These are phyloP conservation scores for Dendrocalamus sinicus DNA, from an alignment of 176 grass and related monocot genomes.

Conservation along the genomic window DNA sequence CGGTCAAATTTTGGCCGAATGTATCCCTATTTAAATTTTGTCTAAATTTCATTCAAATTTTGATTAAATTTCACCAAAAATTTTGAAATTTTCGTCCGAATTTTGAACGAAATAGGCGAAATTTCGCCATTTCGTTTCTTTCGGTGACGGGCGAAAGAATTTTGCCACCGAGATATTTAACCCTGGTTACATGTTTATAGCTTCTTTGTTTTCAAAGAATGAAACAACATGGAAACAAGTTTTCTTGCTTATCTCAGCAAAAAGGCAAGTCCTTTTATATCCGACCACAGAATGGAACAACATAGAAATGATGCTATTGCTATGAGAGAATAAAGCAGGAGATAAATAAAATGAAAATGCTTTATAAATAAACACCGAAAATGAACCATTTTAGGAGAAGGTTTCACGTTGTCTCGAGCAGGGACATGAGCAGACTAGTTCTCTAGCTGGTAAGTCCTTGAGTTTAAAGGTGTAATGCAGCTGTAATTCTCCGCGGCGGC, in stretches of 20 bases:
- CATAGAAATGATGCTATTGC: background rate
- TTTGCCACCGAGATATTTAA: no score
- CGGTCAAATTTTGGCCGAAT: no score
- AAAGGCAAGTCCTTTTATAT: constrained; percentile 19
- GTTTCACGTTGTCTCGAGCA: constrained; percentile 37
- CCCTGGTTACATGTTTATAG: no score
- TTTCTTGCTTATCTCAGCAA: background rate
- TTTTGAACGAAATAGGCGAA: no score
- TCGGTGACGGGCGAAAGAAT: no score
- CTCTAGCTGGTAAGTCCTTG: constrained; percentile 36
- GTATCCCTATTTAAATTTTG: no score
- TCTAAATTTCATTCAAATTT: no score
- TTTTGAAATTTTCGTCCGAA: no score
- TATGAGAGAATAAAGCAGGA: background rate
- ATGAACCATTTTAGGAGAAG: constrained; percentile 40
- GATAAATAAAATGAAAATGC: constrained; percentile 20
- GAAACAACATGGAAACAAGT: no score
- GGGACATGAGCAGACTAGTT: constrained; percentile 53
- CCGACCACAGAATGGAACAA: background rate
- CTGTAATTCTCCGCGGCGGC: constrained; percentile 30
- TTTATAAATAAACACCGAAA: constrained; percentile 23
- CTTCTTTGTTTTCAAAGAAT: no score
- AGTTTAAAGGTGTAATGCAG: background rate
- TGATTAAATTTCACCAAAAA: no score
- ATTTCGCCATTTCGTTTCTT: no score